Evolutionary conservation across 352 stramenopile species (phyloP), one percentile per base, ranked within the genome.

Genomic region (Globisporangium lucens): DNA sequence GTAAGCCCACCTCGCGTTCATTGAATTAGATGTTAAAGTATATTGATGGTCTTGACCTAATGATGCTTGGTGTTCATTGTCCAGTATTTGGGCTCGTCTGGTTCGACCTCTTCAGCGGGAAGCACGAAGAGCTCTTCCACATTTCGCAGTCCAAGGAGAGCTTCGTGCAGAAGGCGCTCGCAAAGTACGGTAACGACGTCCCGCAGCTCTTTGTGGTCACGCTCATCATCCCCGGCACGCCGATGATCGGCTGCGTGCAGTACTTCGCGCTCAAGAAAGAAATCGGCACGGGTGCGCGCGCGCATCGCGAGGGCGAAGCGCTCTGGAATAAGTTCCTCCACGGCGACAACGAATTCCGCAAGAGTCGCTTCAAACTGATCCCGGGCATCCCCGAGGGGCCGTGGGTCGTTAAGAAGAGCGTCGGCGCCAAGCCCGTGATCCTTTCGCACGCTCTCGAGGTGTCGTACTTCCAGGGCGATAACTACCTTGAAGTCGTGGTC

Each of bases 391-490:
- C 84, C 10, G 84, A 96, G 27, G 88, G 88, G 0, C 86, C 85
- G 30, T 96, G 86, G 86, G 67, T 96, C 36, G 78, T 96, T 35
- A 83, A 89, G 66, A 93, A 93, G 62, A 91, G 85, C 46, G 85
- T 94, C 1, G 85, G 86, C 27, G 72, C 68, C 68, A 94, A 94
- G 69, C 86, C 88, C 4, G 80, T 91, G 27, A 94, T 94, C 57
- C 73, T 96, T 30, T 76, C 79, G 9, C 83, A 91, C 60, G 79
- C 74, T 0, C 65, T 96, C 9, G 70, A 88, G 58, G 79, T 90
- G 41, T 71, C 69, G 4, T 96, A 85, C 65, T 94, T 73, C 66
- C 76, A 88, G 61, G 83, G 75, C 0, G 57, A 72, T 10, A 73
- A 72, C 27, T 96, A 94, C 66, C 73, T 94, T 36, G 88, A 96